Evolutionary conservation across 768 basidiomycete species (phyloP).

Genomic region (Leccinum uliginosum): DNA sequence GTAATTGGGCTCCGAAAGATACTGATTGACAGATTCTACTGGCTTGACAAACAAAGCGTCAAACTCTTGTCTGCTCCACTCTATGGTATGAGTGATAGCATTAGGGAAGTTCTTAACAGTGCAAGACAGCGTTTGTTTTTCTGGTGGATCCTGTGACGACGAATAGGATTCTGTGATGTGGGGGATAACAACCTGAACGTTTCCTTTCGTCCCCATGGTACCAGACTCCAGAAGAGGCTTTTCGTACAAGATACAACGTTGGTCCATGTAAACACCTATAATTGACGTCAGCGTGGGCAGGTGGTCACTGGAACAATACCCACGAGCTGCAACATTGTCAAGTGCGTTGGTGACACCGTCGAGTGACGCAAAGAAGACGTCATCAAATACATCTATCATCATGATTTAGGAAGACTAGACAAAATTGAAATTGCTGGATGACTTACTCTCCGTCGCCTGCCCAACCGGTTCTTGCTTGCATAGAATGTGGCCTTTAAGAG

Average conservation of each 20-base stretch:
- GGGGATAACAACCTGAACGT: constrained; percentile 92
- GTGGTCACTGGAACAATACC: constrained; percentile 25
- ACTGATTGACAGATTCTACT: constrained; percentile 89
- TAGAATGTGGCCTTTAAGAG: constrained; percentile 77
- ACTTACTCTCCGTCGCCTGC: constrained; percentile 84
- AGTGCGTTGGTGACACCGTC: constrained; percentile 97
- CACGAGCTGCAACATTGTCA: constrained; percentile 95
- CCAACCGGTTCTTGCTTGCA: constrained; percentile 94
- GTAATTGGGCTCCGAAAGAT: constrained; percentile 95
- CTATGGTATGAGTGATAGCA: constrained; percentile 95
- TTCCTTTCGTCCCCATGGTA: constrained; percentile 97
- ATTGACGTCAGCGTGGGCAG: constrained; percentile 1
- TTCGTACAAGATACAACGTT: constrained; percentile 93
- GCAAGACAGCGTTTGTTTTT: constrained; percentile 94
- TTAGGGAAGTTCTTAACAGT: constrained; percentile 99
- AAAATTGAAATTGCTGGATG: not conserved
- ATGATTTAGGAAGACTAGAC: constrained; percentile 10
- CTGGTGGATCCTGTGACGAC: constrained; percentile 97
- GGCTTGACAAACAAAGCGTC: constrained; percentile 93
- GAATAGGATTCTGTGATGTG: constrained; percentile 95
- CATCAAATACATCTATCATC: constrained; percentile 73
- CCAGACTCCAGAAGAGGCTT: constrained; percentile 97
- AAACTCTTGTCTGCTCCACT: constrained; percentile 96
- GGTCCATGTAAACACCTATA: constrained; percentile 96
- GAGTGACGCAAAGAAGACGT: constrained; percentile 80